A percentile compares a stretch with the other conserved stretches of the same genome.
phyloP scores from a whole-genome alignment of 352 stramenopile species.

The Globisporangium lucens region DNA sequence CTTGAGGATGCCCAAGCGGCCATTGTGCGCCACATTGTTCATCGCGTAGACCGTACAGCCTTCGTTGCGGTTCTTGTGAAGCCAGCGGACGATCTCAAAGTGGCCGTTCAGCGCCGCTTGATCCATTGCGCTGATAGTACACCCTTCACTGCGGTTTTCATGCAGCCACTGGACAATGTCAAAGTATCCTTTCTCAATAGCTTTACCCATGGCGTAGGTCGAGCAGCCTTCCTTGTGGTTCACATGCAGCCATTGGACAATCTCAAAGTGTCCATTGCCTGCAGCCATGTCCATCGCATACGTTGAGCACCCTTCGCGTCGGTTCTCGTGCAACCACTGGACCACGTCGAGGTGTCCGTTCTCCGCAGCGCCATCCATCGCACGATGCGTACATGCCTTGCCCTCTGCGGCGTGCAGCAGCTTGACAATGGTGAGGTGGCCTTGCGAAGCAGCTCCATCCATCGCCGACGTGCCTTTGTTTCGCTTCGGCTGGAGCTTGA shows the following conservation, averaged over 20 bases:
- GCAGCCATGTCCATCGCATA: constrained; percentile 16
- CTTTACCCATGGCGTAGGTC: constrained; percentile 9
- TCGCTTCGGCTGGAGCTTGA: neutral
- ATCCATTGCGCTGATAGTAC: neutral
- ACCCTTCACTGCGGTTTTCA: constrained; percentile 16
- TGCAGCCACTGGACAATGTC: constrained; percentile 25
- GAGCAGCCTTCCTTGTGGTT: constrained; percentile 13
- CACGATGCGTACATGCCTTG: neutral
- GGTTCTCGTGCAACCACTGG: constrained; percentile 15
- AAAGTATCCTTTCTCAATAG: no score
- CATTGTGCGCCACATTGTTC: neutral
- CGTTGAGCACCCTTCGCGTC: constrained; percentile 1
- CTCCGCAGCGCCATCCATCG: neutral
- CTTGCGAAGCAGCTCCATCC: neutral
- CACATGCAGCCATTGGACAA: neutral
- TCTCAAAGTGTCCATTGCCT: neutral
- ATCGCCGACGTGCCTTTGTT: no score
- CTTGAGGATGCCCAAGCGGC: neutral
- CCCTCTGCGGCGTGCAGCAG: neutral
- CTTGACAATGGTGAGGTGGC: neutral
- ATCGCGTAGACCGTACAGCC: constrained; percentile 20
- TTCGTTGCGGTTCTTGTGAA: constrained; percentile 9
- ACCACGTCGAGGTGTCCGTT: constrained; percentile 16
- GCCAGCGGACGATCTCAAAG: constrained; percentile 3
- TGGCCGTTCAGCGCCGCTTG: neutral